Conservation (phyloP, 176 grass and related monocot genomes). For the Carex myosuroides region DNA sequence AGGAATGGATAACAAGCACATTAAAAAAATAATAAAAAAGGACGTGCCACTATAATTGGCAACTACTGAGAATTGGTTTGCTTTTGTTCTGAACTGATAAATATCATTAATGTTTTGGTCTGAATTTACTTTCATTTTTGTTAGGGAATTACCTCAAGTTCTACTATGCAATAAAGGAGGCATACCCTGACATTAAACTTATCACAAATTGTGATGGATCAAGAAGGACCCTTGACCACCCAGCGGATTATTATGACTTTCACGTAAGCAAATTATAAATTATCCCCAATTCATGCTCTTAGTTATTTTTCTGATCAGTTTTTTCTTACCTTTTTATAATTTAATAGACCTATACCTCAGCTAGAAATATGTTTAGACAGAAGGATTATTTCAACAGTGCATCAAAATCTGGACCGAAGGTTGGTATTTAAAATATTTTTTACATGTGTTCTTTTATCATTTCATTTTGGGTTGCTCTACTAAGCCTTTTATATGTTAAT, state of each 20-base stretch:
- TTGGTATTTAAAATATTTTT: constrained; percentile 16
- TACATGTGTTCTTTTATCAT: background rate
- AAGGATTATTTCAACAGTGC: constrained; percentile 54
- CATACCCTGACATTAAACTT: constrained; percentile 74
- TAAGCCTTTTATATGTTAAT: background rate
- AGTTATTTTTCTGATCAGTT: constrained; percentile 1
- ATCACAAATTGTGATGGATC: constrained; percentile 77
- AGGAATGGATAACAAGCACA: background rate
- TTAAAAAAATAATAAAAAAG: background rate
- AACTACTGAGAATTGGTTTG: background rate
- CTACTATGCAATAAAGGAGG: constrained; percentile 71
- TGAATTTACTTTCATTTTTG: constrained; percentile 5
- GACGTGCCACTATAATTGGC: background rate
- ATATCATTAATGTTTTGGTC: background rate
- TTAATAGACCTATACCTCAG: constrained; percentile 57
- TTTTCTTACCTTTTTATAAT: background rate
- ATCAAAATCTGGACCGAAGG: constrained; percentile 51
- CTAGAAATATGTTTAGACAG: constrained; percentile 49
- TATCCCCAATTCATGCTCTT: background rate
- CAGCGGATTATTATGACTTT: constrained; percentile 83
- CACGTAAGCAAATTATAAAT: constrained; percentile 49
- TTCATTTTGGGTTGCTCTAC: background rate
- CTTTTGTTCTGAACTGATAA: background rate
- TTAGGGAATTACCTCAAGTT: constrained; percentile 83
- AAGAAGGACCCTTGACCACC: constrained; percentile 51